Evolutionary conservation across 1,139 yeast species (phyloP), one percentile per base, ranked within the genome.

Genomic region (Eremothecium gossypii): DNA sequence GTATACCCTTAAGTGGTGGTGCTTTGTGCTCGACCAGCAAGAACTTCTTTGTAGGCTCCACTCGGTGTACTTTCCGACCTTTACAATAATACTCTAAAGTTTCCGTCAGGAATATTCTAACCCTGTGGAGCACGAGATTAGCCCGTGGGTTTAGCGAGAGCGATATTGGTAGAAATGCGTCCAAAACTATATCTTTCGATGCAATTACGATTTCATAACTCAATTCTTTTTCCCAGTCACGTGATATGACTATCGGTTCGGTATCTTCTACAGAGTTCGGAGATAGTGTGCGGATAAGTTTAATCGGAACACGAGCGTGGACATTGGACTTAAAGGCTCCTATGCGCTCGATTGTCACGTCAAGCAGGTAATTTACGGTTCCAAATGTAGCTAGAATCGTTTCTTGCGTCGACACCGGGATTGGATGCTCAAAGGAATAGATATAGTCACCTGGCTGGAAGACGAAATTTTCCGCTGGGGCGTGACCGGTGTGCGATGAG

Each of bases 191-290:
- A 14, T 91, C 80, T 60, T 91, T 91, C 14, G 96, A 83, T 36
- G 86, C 94, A 43, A 91, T 80, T 27, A 86, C 80, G 40, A 91
- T 86, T 57, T 91, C 96, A 58, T 91, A 91, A 51, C 80, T 79
- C 33, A 91, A 64, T 57, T 84, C 87, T 58, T 84, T 89, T 60
- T 91, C 97, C 98, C 98, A 91, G 52, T 84, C 91, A 49, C 94
- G 71, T 11, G 83, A 72, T 33, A 91, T 87, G 5, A 87, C 85
- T 42, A 91, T 91, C 0, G 98, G 97, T 59, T 91, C 98, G 47
- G 83, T 80, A 54, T 85, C 89, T 59, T 91, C 97, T 33, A 82
- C 72, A 41, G 86, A 83, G 36, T 74, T 76, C 46, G 83, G 89
- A 0, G 86, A 72, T 7, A 89, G 91, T 0, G 87, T 73, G 49